Conservation (phyloP, 78 protist species). For the Reticulomyxa filosa region DNA sequence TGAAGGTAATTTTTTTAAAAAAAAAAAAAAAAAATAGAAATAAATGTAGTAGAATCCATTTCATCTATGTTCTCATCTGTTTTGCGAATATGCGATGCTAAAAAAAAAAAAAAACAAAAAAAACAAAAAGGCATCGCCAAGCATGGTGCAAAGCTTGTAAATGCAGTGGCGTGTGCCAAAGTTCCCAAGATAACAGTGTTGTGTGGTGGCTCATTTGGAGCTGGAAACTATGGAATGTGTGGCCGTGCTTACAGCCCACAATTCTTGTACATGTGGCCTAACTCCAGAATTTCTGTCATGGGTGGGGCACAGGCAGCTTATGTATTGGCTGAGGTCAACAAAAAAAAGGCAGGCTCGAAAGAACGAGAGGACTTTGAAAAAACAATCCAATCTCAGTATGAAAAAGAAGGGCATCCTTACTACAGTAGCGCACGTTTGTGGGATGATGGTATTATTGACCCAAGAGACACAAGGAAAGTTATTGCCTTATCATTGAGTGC, state of each 20-base stretch:
- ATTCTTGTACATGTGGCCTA: constrained; percentile 88
- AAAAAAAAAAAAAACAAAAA: background rate
- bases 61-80: background rate
- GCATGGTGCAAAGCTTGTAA: constrained; percentile 90
- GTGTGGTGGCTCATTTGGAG: constrained; percentile 86
- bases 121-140: constrained; percentile 13
- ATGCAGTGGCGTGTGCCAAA: constrained; percentile 72
- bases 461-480: constrained; percentile 20
- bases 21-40: background rate
- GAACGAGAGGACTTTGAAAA: background rate
- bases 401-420: constrained; percentile 57
- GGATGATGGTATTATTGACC: constrained; percentile 91
- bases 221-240: constrained; percentile 75
- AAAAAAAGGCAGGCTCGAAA: constrained; percentile 27
- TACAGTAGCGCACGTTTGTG: constrained; percentile 58
- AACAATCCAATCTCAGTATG: constrained; percentile 45
- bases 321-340: constrained; percentile 25
- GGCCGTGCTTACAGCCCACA: constrained; percentile 35
- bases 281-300: constrained; percentile 79
- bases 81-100: background rate
- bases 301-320: constrained; percentile 88
- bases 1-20: constrained; percentile 2
- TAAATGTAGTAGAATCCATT: background rate
- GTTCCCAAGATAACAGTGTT: constrained; percentile 87
- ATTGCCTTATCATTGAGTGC: constrained; percentile 49